A percentile compares a stretch with the other conserved stretches of the same genome.
These are phyloP conservation scores for Acanthamoeba royreba DNA, from an alignment of 208 protist genomes.

Conservation along the genomic window DNA sequence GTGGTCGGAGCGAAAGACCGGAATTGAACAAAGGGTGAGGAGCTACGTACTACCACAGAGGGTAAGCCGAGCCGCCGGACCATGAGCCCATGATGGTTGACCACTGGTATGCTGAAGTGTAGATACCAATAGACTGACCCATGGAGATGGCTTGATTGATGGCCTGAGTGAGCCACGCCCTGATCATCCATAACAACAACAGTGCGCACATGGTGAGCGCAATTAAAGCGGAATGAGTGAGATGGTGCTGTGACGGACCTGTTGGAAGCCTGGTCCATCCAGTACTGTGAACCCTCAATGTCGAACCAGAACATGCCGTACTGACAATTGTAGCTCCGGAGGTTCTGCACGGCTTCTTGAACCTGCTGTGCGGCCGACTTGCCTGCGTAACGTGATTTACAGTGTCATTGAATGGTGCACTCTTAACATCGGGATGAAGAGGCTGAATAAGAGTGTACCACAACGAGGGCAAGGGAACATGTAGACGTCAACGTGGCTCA, in stretches of 20 bases:
- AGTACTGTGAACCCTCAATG: background rate
- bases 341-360: background rate
- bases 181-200: too few species aligned
- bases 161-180: background rate
- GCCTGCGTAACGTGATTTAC: background rate
- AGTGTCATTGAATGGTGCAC: background rate
- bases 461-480: slow-evolving; percentile 40
- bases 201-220: too few species aligned
- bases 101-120: slow-evolving; percentile 10
- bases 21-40: too few species aligned
- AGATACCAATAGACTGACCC: background rate
- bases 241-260: too few species aligned
- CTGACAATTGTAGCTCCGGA: background rate
- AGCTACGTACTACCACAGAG: slow-evolving; percentile 44
- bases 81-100: slow-evolving; percentile 5
- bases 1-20: too few species aligned
- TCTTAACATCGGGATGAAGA: too few species aligned
- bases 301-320: slow-evolving; percentile 47
- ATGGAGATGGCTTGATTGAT: background rate
- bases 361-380: background rate
- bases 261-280: slow-evolving; percentile 16
- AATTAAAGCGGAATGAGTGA: too few species aligned
- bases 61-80: background rate
- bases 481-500: slow-evolving; percentile 42
- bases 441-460: too few species aligned